Base-by-base conservation (phyloP, 2,329 filamentous ascomycete genomes). In the Acrocalymma vagum region DNA sequence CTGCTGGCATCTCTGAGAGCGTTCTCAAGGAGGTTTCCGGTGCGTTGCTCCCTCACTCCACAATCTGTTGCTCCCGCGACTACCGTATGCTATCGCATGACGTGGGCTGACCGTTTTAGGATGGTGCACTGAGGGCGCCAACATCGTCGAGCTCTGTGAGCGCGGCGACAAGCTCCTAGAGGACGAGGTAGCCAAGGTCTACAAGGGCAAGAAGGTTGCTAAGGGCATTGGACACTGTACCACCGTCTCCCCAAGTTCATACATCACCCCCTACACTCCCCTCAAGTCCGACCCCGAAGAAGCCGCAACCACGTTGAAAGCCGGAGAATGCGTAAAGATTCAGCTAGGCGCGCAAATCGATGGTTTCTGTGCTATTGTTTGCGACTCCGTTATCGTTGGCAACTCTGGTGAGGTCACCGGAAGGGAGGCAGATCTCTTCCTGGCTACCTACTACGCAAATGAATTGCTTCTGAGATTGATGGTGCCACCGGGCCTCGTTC, bases 321-420 rank as follows among this genome's bases (percentile, higher is more conserved):
- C 86, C 35, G 88, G 86, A 49, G 94, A 99, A 77, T 77, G 89
- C 48, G 82, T 96, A 76, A 99, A 99, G 84, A 94, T 99, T 71
- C 94, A 99, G 77, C 84, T 99, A n/a, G 94, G 94, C 66, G 94
- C 94, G 36, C 94, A 99, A 78, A 96, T 99, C 53, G 90, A 97
- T 76, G 94, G 94, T 38, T 95, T 97, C 67, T 91, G 90, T 60
- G 88, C 93, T 58, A 96, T 99, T 69, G 89, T 96, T 60, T 96
- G 94, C 76, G 88, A 96, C 74, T 95, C 90, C 45, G 80, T 97
- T 57, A 72, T 96, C 44, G 86, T 95, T 18, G 78, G 79, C 31
- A 78, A 79, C 62, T 79, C 81, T 42, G 85, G 83, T 54, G 79
- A 81, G 58, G 75, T 95, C 58, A 83, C 84, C 40, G 90, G 88